Conservation (phyloP, 2,329 filamentous ascomycete species). For the Ceratocystis albifundus region DNA sequence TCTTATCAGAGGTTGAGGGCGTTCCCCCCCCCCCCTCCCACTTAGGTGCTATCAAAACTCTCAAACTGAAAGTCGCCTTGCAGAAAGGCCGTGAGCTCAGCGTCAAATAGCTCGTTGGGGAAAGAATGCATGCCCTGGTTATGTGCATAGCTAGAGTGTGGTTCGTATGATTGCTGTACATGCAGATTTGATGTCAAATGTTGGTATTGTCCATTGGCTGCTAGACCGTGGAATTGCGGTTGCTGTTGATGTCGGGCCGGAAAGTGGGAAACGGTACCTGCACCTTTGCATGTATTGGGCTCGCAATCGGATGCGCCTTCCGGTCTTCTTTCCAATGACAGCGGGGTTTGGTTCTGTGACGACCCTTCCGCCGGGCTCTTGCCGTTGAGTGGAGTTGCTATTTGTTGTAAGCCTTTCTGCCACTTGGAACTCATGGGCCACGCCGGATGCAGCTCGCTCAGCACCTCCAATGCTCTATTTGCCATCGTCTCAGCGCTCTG, state of each 20-base stretch:
- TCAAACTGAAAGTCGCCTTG: conserved; percentile 20
- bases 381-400: conserved; percentile 24
- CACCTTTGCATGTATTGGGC: neutral
- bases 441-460: conserved; percentile 26
- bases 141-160: neutral
- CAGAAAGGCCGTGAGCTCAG: conserved; percentile 18
- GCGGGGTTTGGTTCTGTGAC: neutral
- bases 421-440: conserved; percentile 27
- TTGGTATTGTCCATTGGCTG: neutral
- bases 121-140: conserved; percentile 14
- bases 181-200: neutral
- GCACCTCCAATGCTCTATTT: conserved; percentile 26
- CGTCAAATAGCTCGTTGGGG: conserved; percentile 21
- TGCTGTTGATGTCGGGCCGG: neutral
- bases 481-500: conserved; percentile 27
- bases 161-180: neutral
- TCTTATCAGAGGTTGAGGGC: neutral
- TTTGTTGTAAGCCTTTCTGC: conserved; percentile 25
- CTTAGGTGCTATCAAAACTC: conserved; percentile 11
- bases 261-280: neutral
- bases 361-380: conserved; percentile 11
- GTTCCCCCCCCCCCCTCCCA: neutral
- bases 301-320: neutral
- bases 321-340: neutral
- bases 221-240: neutral